Percentiles rank a stretch among this genome's conserved stretches.
Conservation (phyloP, 1,139 yeast species). For the Blastobotrys indianensis region DNA sequence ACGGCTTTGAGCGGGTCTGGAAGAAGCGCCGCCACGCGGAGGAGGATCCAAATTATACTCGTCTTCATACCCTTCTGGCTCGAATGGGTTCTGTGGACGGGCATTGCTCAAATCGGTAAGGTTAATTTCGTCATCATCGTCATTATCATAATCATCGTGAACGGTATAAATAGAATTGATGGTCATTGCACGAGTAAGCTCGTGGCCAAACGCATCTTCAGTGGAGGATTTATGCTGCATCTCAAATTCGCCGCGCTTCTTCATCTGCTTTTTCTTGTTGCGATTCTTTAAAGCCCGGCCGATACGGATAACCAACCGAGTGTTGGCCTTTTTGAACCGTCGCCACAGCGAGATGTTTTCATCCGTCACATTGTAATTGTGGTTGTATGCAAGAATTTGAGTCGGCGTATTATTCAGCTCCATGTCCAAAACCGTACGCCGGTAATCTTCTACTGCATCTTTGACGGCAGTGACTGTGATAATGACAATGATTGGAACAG, state of each 20-base stretch:
- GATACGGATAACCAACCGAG: conserved; percentile 29
- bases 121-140: conserved; percentile 4
- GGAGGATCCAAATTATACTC: background rate
- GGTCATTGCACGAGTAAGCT: conserved; percentile 20
- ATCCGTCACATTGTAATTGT: conserved; percentile 71
- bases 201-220: conserved; percentile 15
- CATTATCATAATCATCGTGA: conserved; percentile 9
- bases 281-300: conserved; percentile 27
- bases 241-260: background rate
- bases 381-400: conserved; percentile 63
- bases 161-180: conserved; percentile 24
- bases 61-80: background rate
- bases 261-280: conserved; percentile 12
- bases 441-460: conserved; percentile 91
- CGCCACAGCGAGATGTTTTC: conserved; percentile 64
- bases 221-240: background rate
- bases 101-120: background rate
- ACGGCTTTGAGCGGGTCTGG: background rate
- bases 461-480: conserved; percentile 82
- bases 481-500: conserved; percentile 91
- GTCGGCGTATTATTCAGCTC: conserved; percentile 86
- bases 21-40: background rate
- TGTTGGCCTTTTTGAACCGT: conserved; percentile 48
- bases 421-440: conserved; percentile 71
- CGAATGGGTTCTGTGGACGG: conserved; percentile 12